A percentile compares a stretch with the other conserved stretches of the same genome.
These are phyloP conservation scores for Deinandra increscens DNA, from an alignment of 129 eudicot genomes.

Conservation along the genomic window DNA sequence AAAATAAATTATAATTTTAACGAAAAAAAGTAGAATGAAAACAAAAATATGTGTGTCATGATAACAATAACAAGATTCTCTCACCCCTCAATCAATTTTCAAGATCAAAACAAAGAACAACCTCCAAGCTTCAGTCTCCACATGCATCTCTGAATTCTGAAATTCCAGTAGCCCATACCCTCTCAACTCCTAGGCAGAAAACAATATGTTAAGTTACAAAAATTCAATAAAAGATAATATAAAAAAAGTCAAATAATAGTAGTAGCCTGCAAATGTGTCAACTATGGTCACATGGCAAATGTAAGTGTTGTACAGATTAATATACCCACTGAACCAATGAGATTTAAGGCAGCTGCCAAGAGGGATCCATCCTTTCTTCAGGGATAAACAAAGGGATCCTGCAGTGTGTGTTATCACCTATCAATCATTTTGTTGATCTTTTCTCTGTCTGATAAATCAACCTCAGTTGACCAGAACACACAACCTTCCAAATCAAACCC, in stretches of 20 bases:
- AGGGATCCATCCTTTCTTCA: conserved; percentile 14
- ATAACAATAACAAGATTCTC: not conserved
- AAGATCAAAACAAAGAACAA: not conserved
- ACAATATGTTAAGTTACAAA: not conserved
- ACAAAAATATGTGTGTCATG: not conserved
- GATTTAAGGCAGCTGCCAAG: conserved; percentile 26
- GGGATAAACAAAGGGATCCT: not conserved
- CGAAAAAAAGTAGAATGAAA: not conserved
- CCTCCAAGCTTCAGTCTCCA: not conserved
- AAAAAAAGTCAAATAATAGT: conserved; percentile 18
- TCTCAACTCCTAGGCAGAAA: not conserved
- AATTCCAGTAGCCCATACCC: not conserved
- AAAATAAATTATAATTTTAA: no score
- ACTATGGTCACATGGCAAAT: conserved; percentile 35
- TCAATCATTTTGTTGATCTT: conserved; percentile 27
- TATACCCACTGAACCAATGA: conserved; percentile 20
- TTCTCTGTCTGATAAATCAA: conserved; percentile 13
- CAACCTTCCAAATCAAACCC: conserved; percentile 14
- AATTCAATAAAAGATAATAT: conserved; percentile 19
- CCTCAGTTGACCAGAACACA: conserved; percentile 28
- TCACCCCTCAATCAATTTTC: not conserved
- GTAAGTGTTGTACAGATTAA: conserved; percentile 18
- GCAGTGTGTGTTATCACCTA: not conserved
- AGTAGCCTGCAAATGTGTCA: conserved; percentile 24
- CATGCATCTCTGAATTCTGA: not conserved